Conservation (phyloP, 306 rosid species). For the Argentina anserina region DNA sequence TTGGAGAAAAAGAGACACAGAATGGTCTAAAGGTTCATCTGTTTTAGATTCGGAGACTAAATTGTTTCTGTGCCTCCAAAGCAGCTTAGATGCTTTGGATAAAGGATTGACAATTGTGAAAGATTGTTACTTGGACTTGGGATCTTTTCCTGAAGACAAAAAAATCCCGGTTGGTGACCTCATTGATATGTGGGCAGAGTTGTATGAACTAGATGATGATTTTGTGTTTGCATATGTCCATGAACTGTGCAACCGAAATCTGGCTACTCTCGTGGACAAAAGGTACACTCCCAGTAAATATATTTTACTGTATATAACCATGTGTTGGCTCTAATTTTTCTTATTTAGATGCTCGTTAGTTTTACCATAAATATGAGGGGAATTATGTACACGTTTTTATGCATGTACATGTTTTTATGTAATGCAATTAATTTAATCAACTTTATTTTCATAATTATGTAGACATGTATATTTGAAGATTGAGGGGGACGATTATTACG, state of each 20-base stretch:
- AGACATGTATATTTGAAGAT: constrained; percentile 33
- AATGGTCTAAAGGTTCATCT: constrained; percentile 24
- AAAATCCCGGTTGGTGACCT: constrained; percentile 42
- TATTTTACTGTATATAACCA: too few species aligned
- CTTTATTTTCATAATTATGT: background rate
- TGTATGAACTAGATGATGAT: constrained; percentile 34
- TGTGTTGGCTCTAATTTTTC: too few species aligned
- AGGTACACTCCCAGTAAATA: too few species aligned
- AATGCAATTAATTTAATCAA: too few species aligned
- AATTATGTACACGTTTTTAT: too few species aligned
- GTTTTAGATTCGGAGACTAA: constrained; percentile 14
- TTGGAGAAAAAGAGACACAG: constrained; percentile 26
- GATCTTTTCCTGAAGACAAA: constrained; percentile 55
- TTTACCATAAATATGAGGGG: too few species aligned
- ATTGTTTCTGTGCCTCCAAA: constrained; percentile 36
- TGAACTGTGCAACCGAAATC: constrained; percentile 22
- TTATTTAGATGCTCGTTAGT: too few species aligned
- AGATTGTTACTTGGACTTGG: constrained; percentile 47
- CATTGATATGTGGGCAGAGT: constrained; percentile 52
- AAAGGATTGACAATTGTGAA: constrained; percentile 11
- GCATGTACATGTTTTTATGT: too few species aligned
- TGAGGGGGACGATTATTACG: constrained; percentile 34
- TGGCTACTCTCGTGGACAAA: constrained; percentile 30
- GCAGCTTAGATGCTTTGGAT: constrained; percentile 32
- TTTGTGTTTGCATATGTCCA: constrained; percentile 30